Conservation (phyloP, 257 asterid genomes). For the Nemophila menziesii region DNA sequence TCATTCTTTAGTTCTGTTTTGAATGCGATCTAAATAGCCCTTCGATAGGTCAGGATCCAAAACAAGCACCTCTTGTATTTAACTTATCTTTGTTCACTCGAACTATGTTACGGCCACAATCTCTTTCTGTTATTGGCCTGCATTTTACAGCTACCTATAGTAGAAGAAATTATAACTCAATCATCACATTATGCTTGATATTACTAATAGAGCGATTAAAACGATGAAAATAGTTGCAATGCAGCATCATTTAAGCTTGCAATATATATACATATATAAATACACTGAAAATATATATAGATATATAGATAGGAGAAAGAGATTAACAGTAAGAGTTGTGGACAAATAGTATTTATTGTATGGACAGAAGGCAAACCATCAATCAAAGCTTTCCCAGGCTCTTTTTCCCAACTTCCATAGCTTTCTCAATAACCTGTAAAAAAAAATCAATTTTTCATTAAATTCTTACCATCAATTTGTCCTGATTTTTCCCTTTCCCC, state of each 20-base stretch:
- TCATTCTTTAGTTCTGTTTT: slow-evolving; percentile 69
- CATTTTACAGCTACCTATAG: slow-evolving; percentile 85
- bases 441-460: too few relatives aligned
- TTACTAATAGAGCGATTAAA: background rate
- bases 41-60: slow-evolving; percentile 93
- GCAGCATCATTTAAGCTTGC: slow-evolving; percentile 2
- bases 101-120: slow-evolving; percentile 56
- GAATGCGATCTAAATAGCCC: slow-evolving; percentile 73
- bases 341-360: too few relatives aligned
- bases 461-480: too few relatives aligned
- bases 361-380: too few relatives aligned
- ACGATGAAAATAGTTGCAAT: slow-evolving; percentile 3
- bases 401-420: too few relatives aligned
- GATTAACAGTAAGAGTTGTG: slow-evolving; percentile 63
- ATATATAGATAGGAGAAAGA: slow-evolving; percentile 6
- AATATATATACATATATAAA: background rate
- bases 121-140: slow-evolving; percentile 70
- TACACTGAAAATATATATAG: too few relatives aligned
- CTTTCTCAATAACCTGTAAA: too few relatives aligned
- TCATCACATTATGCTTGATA: background rate
- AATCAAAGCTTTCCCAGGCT: too few relatives aligned
- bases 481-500: too few relatives aligned
- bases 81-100: slow-evolving; percentile 63
- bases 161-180: slow-evolving; percentile 4
- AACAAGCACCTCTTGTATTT: slow-evolving; percentile 67